These are phyloP conservation scores for Aspergillus tubingensis DNA, from an alignment of 2,329 filamentous ascomycete genomes.

Conservation along the genomic window DNA sequence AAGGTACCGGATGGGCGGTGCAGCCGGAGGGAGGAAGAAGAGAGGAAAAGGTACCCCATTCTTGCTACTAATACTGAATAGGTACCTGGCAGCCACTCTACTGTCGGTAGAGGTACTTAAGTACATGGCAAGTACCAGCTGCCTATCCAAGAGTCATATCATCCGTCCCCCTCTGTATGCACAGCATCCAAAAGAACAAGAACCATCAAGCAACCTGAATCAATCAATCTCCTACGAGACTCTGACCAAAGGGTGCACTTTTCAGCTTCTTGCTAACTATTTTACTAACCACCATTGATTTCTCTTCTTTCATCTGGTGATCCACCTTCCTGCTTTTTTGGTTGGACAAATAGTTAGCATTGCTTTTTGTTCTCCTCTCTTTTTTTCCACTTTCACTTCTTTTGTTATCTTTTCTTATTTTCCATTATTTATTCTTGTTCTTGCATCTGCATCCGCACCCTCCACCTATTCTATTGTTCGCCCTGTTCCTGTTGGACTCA, in stretches of 20 bases:
- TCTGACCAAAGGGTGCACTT: background rate
- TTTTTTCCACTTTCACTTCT: background rate
- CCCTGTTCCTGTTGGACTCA: background rate
- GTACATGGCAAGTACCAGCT: conserved; percentile 7
- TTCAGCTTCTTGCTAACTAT: too few species aligned
- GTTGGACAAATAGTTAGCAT: background rate
- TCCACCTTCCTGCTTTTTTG: background rate
- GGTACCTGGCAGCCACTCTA: background rate
- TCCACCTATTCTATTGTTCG: background rate
- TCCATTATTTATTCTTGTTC: background rate
- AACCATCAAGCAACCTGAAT: background rate
- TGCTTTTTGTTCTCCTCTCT: background rate
- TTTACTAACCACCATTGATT: background rate
- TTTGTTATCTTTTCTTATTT: background rate
- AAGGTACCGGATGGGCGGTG: conserved; percentile 8
- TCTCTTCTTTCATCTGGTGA: background rate
- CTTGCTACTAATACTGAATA: background rate
- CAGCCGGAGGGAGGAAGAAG: background rate
- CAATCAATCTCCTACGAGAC: background rate
- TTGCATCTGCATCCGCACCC: background rate
- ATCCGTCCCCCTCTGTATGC: background rate
- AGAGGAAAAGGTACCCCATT: background rate
- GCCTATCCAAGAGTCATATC: background rate
- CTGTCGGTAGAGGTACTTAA: conserved; percentile 7
- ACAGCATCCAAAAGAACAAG: background rate